A percentile compares a stretch with the other conserved stretches of the same genome.
Conservation (phyloP, 352 stramenopile species). For the Halophytophthora polymorphica region DNA sequence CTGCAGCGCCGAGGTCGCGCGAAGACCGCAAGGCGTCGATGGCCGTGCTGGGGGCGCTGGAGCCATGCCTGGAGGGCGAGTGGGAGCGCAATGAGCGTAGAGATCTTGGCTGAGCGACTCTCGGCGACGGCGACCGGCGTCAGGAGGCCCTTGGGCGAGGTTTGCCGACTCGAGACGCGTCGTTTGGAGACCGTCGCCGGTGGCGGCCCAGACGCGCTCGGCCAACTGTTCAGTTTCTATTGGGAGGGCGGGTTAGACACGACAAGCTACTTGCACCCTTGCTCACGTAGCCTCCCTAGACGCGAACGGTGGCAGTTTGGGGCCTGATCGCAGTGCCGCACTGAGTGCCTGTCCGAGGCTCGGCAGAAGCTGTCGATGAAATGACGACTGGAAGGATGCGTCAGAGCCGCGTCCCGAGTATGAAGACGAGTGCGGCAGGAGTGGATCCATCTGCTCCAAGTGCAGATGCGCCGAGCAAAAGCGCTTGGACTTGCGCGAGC, state of each 20-base stretch:
- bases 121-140: not conserved
- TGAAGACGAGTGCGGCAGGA: not conserved
- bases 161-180: no score
- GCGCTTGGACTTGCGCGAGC: constrained; percentile 60
- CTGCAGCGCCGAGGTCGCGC: constrained; percentile 44
- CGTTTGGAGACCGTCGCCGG: not conserved
- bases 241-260: no score
- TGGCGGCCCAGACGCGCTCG: not conserved
- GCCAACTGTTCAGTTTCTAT: not conserved
- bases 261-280: no score
- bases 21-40: constrained; percentile 21
- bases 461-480: constrained; percentile 62
- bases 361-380: constrained; percentile 24
- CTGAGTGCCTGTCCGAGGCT: constrained; percentile 50
- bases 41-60: constrained; percentile 4
- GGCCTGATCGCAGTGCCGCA: constrained; percentile 36
- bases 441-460: constrained; percentile 17
- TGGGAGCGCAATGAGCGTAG: constrained; percentile 5
- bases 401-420: not conserved
- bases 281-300: no score
- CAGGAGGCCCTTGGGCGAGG: not conserved
- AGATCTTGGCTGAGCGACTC: not conserved
- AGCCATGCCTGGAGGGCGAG: constrained; percentile 8
- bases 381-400: not conserved
- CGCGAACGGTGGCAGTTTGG: constrained; percentile 28